These are phyloP conservation scores for Diaporthe sp. DNA, from an alignment of 2,329 filamentous ascomycete species.

Conservation along the genomic window DNA sequence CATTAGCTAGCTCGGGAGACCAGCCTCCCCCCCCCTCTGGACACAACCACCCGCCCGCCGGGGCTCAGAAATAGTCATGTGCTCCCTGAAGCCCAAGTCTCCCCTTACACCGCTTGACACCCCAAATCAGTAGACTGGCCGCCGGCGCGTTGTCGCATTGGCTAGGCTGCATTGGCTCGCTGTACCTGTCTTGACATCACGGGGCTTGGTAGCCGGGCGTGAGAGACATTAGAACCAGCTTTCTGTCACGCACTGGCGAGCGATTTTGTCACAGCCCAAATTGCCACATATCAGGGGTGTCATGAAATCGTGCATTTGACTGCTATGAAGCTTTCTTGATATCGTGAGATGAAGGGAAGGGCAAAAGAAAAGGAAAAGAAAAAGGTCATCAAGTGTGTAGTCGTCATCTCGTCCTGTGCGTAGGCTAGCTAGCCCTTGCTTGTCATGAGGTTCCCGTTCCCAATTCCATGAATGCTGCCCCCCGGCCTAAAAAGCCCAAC, in stretches of 20 bases:
- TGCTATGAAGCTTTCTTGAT: constrained; percentile 30
- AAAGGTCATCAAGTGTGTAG: constrained; percentile 26
- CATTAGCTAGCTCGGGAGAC: not conserved
- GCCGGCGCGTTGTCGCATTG: constrained; percentile 6
- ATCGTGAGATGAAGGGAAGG: not conserved
- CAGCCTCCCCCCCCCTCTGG: not conserved
- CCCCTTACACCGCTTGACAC: constrained; percentile 20
- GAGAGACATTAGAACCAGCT: not conserved
- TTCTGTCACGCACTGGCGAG: not conserved
- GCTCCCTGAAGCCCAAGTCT: not conserved
- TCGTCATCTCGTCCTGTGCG: constrained; percentile 28
- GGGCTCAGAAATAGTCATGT: not conserved
- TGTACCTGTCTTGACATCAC: not conserved
- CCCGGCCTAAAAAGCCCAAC: not conserved
- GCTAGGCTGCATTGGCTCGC: not conserved
- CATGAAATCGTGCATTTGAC: constrained; percentile 26
- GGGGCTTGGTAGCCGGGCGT: not conserved
- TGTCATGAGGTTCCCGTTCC: constrained; percentile 11
- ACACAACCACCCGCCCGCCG: not conserved
- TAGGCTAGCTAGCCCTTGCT: constrained; percentile 9
- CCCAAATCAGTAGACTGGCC: constrained; percentile 5
- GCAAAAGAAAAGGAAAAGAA: not conserved
- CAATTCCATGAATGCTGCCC: constrained; percentile 15
- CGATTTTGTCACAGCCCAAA: not conserved
- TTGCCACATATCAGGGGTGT: not conserved